Evolutionary conservation across 331 rosid species (phyloP).

Genomic region (Telfairia occidentalis): DNA sequence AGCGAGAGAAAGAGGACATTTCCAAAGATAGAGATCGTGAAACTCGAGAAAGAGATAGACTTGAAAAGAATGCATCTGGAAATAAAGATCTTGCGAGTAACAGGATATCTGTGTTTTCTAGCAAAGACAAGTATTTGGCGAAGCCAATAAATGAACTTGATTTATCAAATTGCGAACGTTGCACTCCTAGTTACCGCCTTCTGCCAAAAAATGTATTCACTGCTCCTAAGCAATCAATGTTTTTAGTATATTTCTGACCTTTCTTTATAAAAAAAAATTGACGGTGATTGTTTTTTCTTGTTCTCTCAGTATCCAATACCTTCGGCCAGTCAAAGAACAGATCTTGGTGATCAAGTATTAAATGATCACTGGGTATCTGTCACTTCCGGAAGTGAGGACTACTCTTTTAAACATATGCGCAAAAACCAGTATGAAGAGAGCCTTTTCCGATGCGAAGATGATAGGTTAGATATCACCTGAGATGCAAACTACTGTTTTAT

Average conservation of each 20-base stretch:
- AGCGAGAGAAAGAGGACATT: slow-evolving; percentile 69
- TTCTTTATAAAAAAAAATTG: slow-evolving; percentile 3
- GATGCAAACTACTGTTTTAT: slow-evolving; percentile 7
- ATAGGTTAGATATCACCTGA: slow-evolving; percentile 49
- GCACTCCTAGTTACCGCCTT: slow-evolving; percentile 94
- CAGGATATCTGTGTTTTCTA: slow-evolving; percentile 54
- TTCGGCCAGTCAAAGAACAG: slow-evolving; percentile 73
- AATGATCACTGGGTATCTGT: slow-evolving; percentile 98
- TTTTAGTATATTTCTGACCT: slow-evolving; percentile 1
- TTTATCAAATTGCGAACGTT: slow-evolving; percentile 85
- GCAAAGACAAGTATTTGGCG: slow-evolving; percentile 79
- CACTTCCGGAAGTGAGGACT: slow-evolving; percentile 98
- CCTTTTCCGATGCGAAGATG: slow-evolving; percentile 96
- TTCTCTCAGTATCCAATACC: slow-evolving; percentile 77
- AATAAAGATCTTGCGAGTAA: slow-evolving; percentile 59
- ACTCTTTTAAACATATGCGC: slow-evolving; percentile 99
- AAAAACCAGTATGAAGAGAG: slow-evolving; percentile 99
- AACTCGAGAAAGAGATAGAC: slow-evolving; percentile 59
- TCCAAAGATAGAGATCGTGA: slow-evolving; percentile 69
- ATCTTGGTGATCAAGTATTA: slow-evolving; percentile 64
- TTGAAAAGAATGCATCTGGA: slow-evolving; percentile 28
- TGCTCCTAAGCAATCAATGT: slow-evolving; percentile 1
- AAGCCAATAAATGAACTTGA: slow-evolving; percentile 97
- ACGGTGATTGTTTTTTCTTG: background rate
- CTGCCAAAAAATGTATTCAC: slow-evolving; percentile 71